Percentiles rank a stretch among this genome's conserved stretches.
These are phyloP conservation scores for Phaseolus coccineus DNA, from an alignment of 331 rosid species.

Conservation along the genomic window DNA sequence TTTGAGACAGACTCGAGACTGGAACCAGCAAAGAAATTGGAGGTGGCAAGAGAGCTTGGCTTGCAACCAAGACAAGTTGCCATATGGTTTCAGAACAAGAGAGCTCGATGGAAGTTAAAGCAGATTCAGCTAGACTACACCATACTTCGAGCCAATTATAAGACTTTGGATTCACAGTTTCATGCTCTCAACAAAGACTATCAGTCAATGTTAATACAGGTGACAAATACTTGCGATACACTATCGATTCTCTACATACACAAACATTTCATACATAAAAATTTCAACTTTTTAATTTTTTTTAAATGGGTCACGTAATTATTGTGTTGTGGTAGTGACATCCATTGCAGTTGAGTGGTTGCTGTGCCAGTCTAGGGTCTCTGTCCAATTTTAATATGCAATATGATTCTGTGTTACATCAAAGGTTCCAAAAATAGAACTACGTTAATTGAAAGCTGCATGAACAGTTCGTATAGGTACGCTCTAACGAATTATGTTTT, in stretches of 20 bases:
- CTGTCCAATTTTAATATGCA: too few species aligned
- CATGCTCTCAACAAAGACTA: conserved; percentile 79
- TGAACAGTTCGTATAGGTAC: too few species aligned
- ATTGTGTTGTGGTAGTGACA: too few species aligned
- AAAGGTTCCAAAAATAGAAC: too few species aligned
- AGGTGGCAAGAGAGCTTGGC: conserved; percentile 84
- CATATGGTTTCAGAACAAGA: conserved; percentile 95
- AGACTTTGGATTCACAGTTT: conserved; percentile 62
- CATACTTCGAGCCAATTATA: conserved; percentile 61
- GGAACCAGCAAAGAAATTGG: conserved; percentile 77
- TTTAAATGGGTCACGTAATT: too few species aligned
- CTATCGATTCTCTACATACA: too few species aligned
- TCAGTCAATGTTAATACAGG: conserved; percentile 73
- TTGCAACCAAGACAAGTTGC: conserved; percentile 95
- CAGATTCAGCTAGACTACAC: conserved; percentile 69
- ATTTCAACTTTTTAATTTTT: too few species aligned
- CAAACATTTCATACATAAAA: conserved; percentile 26
- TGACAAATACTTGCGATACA: too few species aligned
- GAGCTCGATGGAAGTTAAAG: conserved; percentile 96
- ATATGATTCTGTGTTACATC: neutral
- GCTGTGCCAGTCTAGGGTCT: too few species aligned
- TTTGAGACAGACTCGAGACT: conserved; percentile 82
- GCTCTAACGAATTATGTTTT: neutral
- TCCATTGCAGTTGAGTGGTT: too few species aligned
- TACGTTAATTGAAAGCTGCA: neutral